Conservation (phyloP, 208 protist genomes). For the Balamuthia mandrillaris region DNA sequence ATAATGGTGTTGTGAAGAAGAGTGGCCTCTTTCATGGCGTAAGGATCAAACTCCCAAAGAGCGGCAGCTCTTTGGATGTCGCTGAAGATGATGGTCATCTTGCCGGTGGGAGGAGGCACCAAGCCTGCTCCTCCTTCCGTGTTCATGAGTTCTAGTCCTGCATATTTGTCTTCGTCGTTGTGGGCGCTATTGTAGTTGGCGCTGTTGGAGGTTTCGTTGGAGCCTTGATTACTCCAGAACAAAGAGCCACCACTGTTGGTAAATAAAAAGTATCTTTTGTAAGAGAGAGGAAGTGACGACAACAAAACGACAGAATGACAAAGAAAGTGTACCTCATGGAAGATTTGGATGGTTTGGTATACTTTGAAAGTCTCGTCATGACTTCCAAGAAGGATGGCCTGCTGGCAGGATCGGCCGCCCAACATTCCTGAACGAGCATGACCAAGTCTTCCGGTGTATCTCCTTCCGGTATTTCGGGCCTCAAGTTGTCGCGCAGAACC, state of each 20-base stretch:
- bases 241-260: too few relatives aligned
- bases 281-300: too few relatives aligned
- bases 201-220: not conserved
- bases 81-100: not conserved
- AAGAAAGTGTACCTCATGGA: too few relatives aligned
- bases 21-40: not conserved
- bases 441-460: not conserved
- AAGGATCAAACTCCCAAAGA: not conserved
- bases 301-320: too few relatives aligned
- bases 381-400: constrained; percentile 27
- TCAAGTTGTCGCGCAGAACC: not conserved
- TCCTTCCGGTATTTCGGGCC: not conserved
- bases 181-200: not conserved
- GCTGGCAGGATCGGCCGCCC: not conserved
- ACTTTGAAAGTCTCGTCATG: constrained; percentile 29
- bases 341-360: too few relatives aligned
- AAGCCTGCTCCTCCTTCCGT: not conserved
- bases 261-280: too few relatives aligned
- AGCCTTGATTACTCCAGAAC: too few relatives aligned
- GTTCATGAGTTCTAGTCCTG: not conserved
- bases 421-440: not conserved
- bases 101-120: not conserved
- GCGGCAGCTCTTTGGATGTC: not conserved
- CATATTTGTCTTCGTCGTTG: not conserved
- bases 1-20: not conserved